Conservation (phyloP, 768 basidiomycete species). For the Mycena sanguinolenta region DNA sequence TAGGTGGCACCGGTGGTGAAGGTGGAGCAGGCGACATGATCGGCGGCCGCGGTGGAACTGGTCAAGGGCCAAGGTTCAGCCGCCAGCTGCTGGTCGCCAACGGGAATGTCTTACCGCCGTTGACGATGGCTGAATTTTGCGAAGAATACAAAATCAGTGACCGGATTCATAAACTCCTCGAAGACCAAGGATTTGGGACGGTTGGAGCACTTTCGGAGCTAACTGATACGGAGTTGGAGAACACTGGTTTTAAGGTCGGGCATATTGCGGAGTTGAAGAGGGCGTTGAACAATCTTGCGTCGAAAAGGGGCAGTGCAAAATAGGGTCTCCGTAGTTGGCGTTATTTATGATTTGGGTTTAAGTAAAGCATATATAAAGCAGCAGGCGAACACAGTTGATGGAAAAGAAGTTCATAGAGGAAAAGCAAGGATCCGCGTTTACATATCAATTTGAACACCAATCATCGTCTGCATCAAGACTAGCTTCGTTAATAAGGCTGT, state of each 20-base stretch:
- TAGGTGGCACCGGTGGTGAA: background rate
- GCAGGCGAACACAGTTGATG: no score
- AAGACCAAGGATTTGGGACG: background rate
- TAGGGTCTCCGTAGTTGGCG: no score
- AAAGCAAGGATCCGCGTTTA: no score
- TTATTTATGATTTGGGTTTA: no score
- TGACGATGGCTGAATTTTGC: background rate
- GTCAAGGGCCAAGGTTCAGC: constrained; percentile 1
- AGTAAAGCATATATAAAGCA: no score
- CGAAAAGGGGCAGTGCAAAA: no score
- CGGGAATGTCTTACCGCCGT: background rate
- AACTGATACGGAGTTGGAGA: background rate
- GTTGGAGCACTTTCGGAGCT: background rate
- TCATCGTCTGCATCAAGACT: no score
- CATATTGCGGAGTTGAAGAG: constrained; percentile 14
- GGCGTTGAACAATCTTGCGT: no score
- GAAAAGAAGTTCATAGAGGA: no score
- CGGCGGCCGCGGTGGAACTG: constrained; percentile 8
- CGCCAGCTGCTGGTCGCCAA: background rate
- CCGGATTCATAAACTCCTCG: background rate
- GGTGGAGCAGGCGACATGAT: background rate
- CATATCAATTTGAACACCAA: no score
- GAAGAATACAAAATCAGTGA: constrained; percentile 6
- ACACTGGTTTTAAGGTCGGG: background rate
- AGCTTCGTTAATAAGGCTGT: no score